Evolutionary conservation across 2,329 filamentous ascomycete genomes (phyloP).

Genomic region (Neonectria punicea): DNA sequence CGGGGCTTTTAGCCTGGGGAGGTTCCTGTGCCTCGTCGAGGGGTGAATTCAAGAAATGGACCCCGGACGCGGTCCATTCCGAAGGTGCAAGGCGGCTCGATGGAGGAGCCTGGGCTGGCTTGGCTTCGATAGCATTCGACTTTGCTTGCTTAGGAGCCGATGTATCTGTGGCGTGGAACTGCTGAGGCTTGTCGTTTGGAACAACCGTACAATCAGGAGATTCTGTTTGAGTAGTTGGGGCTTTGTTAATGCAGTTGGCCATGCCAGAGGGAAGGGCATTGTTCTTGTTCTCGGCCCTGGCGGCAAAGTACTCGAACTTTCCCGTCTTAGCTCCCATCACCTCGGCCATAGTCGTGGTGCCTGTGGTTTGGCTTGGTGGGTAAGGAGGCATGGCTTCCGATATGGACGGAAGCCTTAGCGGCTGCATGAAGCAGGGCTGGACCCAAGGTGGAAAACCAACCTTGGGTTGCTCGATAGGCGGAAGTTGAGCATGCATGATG

Average conservation of each 20-base stretch:
- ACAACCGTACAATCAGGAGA: background rate
- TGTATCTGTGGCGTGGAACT: background rate
- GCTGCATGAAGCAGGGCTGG: background rate
- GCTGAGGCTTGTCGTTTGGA: background rate
- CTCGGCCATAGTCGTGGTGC: constrained; percentile 35
- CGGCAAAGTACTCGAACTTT: constrained; percentile 53
- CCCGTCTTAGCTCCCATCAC: constrained; percentile 49
- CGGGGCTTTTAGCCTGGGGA: background rate
- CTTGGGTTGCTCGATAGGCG: constrained; percentile 17
- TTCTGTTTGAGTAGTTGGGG: background rate
- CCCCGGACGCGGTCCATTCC: constrained; percentile 44
- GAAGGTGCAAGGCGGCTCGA: constrained; percentile 17
- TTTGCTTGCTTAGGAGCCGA: background rate
- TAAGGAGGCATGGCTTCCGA: constrained; percentile 27
- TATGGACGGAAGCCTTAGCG: constrained; percentile 34
- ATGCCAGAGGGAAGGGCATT: constrained; percentile 19
- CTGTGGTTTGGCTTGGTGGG: background rate
- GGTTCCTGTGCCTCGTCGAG: constrained; percentile 6
- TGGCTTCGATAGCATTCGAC: background rate
- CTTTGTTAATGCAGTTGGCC: constrained; percentile 1
- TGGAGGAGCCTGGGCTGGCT: background rate
- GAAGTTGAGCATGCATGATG: constrained; percentile 8
- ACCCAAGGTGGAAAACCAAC: constrained; percentile 3
- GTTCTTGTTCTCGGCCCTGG: constrained; percentile 51
- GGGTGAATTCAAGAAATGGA: constrained; percentile 47